phyloP scores from a whole-genome alignment of 192 early-diverging fungal species.

The Diversispora epigaea region DNA sequence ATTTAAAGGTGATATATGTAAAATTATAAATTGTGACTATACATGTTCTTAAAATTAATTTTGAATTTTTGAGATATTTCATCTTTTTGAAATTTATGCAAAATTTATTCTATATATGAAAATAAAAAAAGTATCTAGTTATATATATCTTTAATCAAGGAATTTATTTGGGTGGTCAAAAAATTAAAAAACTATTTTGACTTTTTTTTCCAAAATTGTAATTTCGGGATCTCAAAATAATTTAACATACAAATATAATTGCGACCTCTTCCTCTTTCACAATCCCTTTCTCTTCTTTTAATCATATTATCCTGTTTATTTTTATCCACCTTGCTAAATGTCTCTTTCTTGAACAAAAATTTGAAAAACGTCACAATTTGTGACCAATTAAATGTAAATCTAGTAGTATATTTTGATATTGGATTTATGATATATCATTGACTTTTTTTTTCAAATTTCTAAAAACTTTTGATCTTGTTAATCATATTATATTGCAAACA shows the following conservation, averaged over 20 bases:
- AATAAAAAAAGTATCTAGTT: too few relatives aligned
- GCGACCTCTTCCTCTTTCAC: not conserved
- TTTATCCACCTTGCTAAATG: slow-evolving; percentile 1
- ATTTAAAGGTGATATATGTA: too few relatives aligned
- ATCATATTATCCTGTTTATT: slow-evolving; percentile 6
- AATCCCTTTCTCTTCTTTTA: not conserved
- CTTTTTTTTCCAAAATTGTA: too few relatives aligned
- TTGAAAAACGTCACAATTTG: not conserved
- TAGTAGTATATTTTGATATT: not conserved
- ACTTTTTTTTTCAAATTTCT: not conserved
- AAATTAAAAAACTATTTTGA: too few relatives aligned
- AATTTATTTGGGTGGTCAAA: too few relatives aligned
- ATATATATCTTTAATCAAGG: too few relatives aligned
- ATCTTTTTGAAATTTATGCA: too few relatives aligned
- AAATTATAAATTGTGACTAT: too few relatives aligned
- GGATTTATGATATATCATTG: not conserved
- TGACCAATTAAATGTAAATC: not conserved
- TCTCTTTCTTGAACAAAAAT: slow-evolving; percentile 9
- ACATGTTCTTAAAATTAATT: too few relatives aligned
- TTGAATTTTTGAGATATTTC: slow-evolving; percentile 4
- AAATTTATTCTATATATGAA: too few relatives aligned
- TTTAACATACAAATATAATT: too few relatives aligned
- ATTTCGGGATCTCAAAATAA: too few relatives aligned
- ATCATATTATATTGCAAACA: slow-evolving; percentile 11
- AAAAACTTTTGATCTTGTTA: not conserved